Conservation (phyloP, 2,329 filamentous ascomycete genomes). For the Colletotrichum kahawae region DNA sequence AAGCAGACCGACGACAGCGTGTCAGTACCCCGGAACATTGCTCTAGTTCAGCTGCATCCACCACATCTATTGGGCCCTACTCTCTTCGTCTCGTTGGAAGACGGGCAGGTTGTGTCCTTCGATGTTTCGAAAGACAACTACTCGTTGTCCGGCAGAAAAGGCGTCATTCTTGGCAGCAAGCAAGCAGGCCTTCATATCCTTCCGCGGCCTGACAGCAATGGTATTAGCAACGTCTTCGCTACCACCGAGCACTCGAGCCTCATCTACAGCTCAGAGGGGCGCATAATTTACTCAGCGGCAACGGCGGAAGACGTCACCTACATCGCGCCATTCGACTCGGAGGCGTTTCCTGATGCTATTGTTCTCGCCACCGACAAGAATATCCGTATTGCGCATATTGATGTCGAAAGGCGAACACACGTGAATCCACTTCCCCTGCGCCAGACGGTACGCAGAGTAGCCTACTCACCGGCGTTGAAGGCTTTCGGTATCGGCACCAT, state of each 20-base stretch:
- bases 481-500: constrained; percentile 90
- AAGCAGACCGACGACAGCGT: constrained; percentile 67
- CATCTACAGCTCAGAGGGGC: constrained; percentile 87
- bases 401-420: constrained; percentile 86
- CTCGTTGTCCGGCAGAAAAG: constrained; percentile 75
- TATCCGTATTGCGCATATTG: constrained; percentile 80
- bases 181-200: constrained; percentile 83
- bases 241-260: constrained; percentile 93
- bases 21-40: constrained; percentile 83
- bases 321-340: constrained; percentile 82
- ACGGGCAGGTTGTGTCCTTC: constrained; percentile 89
- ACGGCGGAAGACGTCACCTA: constrained; percentile 85
- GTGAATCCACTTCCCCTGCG: constrained; percentile 79
- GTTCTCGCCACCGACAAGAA: constrained; percentile 79
- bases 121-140: constrained; percentile 67
- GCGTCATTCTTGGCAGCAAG: constrained; percentile 83
- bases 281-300: constrained; percentile 91
- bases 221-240: constrained; percentile 82
- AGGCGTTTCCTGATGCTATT: constrained; percentile 81
- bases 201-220: constrained; percentile 61
- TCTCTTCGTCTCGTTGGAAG: constrained; percentile 88
- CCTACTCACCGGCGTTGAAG: constrained; percentile 80
- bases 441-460: constrained; percentile 85
- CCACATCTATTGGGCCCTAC: constrained; percentile 65
- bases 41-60: constrained; percentile 79